phyloP scores from a whole-genome alignment of 805 yeast species.

The Barnettozyma sucrosica region DNA sequence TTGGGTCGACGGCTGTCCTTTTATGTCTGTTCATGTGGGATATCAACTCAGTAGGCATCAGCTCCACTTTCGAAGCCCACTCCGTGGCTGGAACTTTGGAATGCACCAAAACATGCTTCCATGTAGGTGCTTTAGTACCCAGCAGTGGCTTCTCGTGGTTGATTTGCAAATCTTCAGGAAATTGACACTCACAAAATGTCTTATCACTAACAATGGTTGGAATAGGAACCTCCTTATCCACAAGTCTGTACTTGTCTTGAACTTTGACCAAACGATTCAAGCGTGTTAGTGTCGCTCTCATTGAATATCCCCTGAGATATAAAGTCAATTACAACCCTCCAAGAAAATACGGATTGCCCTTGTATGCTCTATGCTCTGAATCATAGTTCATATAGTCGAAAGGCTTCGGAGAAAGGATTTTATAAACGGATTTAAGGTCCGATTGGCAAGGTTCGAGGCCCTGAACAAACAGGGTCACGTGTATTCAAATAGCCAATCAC shows the following conservation, averaged over 20 bases:
- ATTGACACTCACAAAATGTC: slow-evolving; percentile 44
- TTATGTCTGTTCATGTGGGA: slow-evolving; percentile 33
- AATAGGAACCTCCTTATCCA: slow-evolving; percentile 12
- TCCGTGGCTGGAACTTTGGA: slow-evolving; percentile 35
- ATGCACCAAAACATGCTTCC: slow-evolving; percentile 52
- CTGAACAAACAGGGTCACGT: not conserved
- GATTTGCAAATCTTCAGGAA: slow-evolving; percentile 40
- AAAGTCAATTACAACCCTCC: not conserved
- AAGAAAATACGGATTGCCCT: not conserved
- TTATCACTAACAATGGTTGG: slow-evolving; percentile 13
- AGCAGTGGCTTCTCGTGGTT: slow-evolving; percentile 35
- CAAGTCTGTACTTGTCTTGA: slow-evolving; percentile 16
- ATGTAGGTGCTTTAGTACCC: slow-evolving; percentile 43
- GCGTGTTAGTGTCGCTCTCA: slow-evolving; percentile 12
- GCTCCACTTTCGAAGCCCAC: slow-evolving; percentile 43
- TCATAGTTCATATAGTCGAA: too few species aligned
- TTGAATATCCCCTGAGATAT: not conserved
- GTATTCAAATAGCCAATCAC: slow-evolving; percentile 1
- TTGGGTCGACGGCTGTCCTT: slow-evolving; percentile 32
- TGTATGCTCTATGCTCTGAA: too few species aligned
- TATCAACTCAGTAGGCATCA: slow-evolving; percentile 39
- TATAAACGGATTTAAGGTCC: not conserved
- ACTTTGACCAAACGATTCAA: slow-evolving; percentile 6
- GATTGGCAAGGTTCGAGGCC: not conserved
- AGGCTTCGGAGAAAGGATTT: not conserved